Conservation (phyloP, 441 rosid genomes). For the Lepidium campestre region DNA sequence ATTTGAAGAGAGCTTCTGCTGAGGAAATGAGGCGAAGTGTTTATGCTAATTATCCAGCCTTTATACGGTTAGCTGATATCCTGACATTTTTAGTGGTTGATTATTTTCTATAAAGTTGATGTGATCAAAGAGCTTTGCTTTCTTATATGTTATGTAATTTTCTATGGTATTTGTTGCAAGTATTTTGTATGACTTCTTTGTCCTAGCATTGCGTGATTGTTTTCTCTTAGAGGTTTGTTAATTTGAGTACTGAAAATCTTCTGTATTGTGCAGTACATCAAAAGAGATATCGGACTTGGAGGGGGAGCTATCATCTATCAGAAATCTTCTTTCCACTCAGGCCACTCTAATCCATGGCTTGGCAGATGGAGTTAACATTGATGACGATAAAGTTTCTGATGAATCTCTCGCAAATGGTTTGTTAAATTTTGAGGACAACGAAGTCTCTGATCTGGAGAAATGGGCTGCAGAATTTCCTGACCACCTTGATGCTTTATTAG, state of each 20-base stretch:
- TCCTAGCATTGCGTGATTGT: background rate
- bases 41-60: slow-evolving; percentile 94
- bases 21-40: slow-evolving; percentile 99
- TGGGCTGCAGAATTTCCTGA: slow-evolving; percentile 87
- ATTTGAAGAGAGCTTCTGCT: slow-evolving; percentile 94
- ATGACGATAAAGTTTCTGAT: slow-evolving; percentile 43
- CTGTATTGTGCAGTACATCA: slow-evolving; percentile 62
- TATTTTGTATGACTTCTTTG: background rate
- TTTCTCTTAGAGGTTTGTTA: background rate
- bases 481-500: slow-evolving; percentile 84
- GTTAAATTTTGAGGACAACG: slow-evolving; percentile 41
- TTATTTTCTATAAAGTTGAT: background rate
- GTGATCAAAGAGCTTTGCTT: background rate
- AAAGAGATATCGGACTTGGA: slow-evolving; percentile 98
- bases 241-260: slow-evolving; percentile 15
- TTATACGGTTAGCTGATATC: slow-evolving; percentile 60
- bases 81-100: background rate
- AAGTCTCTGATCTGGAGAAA: slow-evolving; percentile 73
- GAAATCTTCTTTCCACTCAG: slow-evolving; percentile 91
- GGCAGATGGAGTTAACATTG: slow-evolving; percentile 83
- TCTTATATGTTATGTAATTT: background rate
- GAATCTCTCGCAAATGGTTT: slow-evolving; percentile 36
- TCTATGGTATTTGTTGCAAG: background rate
- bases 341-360: slow-evolving; percentile 86
- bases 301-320: slow-evolving; percentile 92